Evolutionary conservation across 2,329 filamentous ascomycete species (phyloP).

Genomic region (Colletotrichum sp.): DNA sequence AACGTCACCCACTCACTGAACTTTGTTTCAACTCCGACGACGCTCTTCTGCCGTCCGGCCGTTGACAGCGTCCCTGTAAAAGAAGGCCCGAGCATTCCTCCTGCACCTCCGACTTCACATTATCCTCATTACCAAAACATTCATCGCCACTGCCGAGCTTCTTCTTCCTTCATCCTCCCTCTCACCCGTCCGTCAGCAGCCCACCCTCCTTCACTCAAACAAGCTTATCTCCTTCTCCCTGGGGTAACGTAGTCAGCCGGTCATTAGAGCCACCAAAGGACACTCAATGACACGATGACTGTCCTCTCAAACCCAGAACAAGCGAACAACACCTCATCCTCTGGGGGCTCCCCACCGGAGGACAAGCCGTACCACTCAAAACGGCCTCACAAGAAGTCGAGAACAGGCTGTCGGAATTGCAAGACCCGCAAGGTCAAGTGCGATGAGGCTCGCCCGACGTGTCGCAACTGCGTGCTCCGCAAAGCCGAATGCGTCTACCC

Average conservation of each 20-base stretch:
- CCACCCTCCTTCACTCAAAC: background rate
- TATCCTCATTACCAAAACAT: background rate
- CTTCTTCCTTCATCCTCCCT: background rate
- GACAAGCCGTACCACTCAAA: slow-evolving; percentile 46
- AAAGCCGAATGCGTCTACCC: slow-evolving; percentile 54
- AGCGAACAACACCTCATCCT: background rate
- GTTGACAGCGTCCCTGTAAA: slow-evolving; percentile 15
- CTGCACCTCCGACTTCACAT: background rate
- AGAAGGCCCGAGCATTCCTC: slow-evolving; percentile 13
- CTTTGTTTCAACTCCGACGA: slow-evolving; percentile 19
- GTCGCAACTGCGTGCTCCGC: slow-evolving; percentile 53
- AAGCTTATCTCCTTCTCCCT: background rate
- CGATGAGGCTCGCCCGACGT: slow-evolving; percentile 55
- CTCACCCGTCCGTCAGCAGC: background rate
- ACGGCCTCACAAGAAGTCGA: slow-evolving; percentile 60
- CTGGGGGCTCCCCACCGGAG: background rate
- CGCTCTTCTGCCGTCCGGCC: slow-evolving; percentile 10
- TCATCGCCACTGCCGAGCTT: background rate
- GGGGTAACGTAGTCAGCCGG: background rate
- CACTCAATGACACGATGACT: slow-evolving; percentile 10
- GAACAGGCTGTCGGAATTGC: slow-evolving; percentile 58
- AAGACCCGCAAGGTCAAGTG: slow-evolving; percentile 62
- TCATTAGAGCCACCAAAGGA: background rate
- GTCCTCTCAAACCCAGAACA: slow-evolving; percentile 2
- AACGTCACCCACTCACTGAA: slow-evolving; percentile 18